A percentile compares a stretch with the other conserved stretches of the same genome.
phyloP scores from a whole-genome alignment of 2,329 filamentous ascomycete species.

The Graphium sp. region DNA sequence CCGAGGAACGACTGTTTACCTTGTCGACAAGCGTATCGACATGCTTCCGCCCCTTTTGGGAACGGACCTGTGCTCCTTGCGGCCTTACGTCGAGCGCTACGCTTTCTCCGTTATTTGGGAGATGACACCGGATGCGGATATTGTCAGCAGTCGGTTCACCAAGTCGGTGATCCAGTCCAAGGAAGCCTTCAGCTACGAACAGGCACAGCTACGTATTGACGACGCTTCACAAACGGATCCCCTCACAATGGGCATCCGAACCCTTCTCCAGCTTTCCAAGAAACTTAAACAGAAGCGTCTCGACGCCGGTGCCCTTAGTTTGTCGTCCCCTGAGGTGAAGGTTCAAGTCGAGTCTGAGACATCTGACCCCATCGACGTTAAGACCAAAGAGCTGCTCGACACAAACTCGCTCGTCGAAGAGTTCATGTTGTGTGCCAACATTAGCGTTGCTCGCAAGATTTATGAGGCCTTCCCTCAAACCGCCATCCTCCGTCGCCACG shows the following conservation, averaged over 20 bases:
- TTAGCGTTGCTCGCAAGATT: slow-evolving; percentile 79
- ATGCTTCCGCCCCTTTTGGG: slow-evolving; percentile 96
- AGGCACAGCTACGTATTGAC: slow-evolving; percentile 87
- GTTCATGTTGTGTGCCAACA: slow-evolving; percentile 98
- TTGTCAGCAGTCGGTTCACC: slow-evolving; percentile 74
- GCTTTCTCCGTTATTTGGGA: slow-evolving; percentile 85
- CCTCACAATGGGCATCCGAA: slow-evolving; percentile 77
- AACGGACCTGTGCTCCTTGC: slow-evolving; percentile 89
- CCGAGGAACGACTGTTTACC: slow-evolving; percentile 88
- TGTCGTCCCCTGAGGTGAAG: slow-evolving; percentile 95
- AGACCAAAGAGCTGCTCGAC: slow-evolving; percentile 84
- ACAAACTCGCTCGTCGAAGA: slow-evolving; percentile 98
- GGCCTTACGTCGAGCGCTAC: slow-evolving; percentile 91
- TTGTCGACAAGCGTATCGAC: slow-evolving; percentile 98
- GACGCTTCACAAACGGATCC: slow-evolving; percentile 77
- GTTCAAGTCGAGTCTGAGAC: slow-evolving; percentile 92
- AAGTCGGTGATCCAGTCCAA: slow-evolving; percentile 96
- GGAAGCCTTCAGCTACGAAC: slow-evolving; percentile 95
- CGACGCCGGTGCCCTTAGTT: slow-evolving; percentile 85
- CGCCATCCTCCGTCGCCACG: slow-evolving; percentile 83
- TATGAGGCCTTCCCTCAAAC: slow-evolving; percentile 89
- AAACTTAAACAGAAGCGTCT: slow-evolving; percentile 90
- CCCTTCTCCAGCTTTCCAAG: slow-evolving; percentile 74
- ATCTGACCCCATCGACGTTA: slow-evolving; percentile 87
- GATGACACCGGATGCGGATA: slow-evolving; percentile 67